Base-by-base conservation (phyloP, 2,329 filamentous ascomycete species). In the Penicillium thymicola region DNA sequence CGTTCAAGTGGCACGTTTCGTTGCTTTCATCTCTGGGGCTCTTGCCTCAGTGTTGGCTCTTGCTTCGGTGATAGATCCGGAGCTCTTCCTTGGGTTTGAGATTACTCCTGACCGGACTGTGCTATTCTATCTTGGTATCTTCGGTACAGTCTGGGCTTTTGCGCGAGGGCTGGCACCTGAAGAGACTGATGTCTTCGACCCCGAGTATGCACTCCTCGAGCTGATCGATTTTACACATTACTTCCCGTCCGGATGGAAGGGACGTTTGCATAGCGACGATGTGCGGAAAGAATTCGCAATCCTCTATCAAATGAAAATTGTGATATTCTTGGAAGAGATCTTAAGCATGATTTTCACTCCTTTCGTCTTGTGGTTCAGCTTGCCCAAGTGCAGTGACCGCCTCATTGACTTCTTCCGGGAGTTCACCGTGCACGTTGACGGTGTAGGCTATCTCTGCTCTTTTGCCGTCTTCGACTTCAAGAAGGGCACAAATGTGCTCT, bases 391-490 rank as follows among this genome's bases (percentile, higher is more conserved):
- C 72, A 93, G 89, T 70, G 93, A 97, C 64, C 90, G 92, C 57
- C 88, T 99, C 61, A 88, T 97, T 57, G 94, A 99, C 75, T 99
- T 99, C 75, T 97, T 99, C 79, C 87, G 94, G 38, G 94, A 99
- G 71, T 97, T 97, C 65, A 97, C 94, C 0, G 87, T 99, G 23
- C 92, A 99, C 65, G 93, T 99, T 16, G 94, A 99, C 69, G 94
- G 94, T 0, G 82, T 99, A 36, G 94, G 94, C 23, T 93, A 97
- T 63, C 91, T 97, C 11, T 99, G 94, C 74, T 97, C 93, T 1
- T 97, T 97, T 76, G 94, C 94, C 3, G 91, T 96, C 36, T 99
- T 99, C 67, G 90, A 97, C 61, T 97, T 97, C 77, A 92, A 96
- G 73, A 93, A 92, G 71, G 89, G 87, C 25, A 81, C 87, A 23